Evolutionary conservation across 371 early-diverging fungal genomes (phyloP).

Genomic region (Blakeslea trispora): DNA sequence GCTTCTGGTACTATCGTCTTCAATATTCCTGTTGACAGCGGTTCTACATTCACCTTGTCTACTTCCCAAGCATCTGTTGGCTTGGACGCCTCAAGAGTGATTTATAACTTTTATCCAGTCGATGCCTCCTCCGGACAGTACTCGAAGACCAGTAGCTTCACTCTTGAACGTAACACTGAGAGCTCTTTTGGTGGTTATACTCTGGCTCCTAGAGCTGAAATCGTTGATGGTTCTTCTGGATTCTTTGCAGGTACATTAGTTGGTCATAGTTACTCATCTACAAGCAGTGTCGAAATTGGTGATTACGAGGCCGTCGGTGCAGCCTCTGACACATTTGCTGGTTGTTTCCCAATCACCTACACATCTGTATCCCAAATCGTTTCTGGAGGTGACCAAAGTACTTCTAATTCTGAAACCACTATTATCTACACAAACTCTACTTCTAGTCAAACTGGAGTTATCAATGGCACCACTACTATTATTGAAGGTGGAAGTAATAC

Average conservation of each 20-base stretch:
- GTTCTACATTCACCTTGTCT: conserved; percentile 11
- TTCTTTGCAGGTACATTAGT: conserved; percentile 28
- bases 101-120: conserved; percentile 31
- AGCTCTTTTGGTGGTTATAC: conserved; percentile 22
- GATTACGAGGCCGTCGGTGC: conserved; percentile 17
- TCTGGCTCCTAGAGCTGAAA: conserved; percentile 30
- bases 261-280: conserved; percentile 21
- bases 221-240: conserved; percentile 24
- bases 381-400: neutral
- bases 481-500: neutral
- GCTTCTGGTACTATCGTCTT: conserved; percentile 18
- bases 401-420: neutral
- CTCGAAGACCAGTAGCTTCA: conserved; percentile 8
- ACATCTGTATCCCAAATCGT: neutral
- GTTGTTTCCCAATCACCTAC: conserved; percentile 21
- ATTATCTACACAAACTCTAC: neutral
- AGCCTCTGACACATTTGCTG: conserved; percentile 9
- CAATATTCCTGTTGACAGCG: conserved; percentile 24
- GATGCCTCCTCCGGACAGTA: conserved; percentile 15
- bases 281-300: conserved; percentile 19
- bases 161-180: conserved; percentile 16
- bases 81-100: conserved; percentile 6
- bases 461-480: neutral
- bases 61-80: conserved; percentile 11
- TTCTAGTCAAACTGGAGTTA: neutral